Base-by-base conservation (phyloP, 257 asterid species). In the Anisodus tanguticus region DNA sequence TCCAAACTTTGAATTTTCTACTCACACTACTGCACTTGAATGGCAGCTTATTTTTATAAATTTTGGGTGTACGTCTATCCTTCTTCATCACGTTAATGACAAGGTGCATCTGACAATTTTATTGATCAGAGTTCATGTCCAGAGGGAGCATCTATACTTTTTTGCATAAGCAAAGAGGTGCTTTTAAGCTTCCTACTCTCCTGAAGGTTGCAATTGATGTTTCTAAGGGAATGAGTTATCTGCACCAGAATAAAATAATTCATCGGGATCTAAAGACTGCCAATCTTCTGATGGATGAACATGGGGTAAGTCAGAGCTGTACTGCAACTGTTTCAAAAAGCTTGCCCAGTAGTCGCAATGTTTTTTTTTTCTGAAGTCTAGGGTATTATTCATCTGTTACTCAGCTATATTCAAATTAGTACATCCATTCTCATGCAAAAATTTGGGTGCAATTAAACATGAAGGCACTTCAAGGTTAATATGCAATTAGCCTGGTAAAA, bases 191-290 rank as follows among this genome's bases (percentile, higher is more conserved):
- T 85, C 83, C 91, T 83, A 80, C 86, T 41, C 60, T 90, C 53
- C 85, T 90, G 68, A 88, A 84, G 85, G 92, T 90, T 53, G 92
- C 91, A 55, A 85, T 88, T 84, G 92, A 90, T 85, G 88, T 88
- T 82, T 86, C 88, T 45, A 90, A 88, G 71, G 92, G 92, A 76
- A 90, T 90, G 92, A 88, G 87, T 83, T 90, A 90, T 88, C 83
- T 90, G 88, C 92, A 90, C 88, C 92, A 90, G 85, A 89, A 89
- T 77, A 88, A 87, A 45, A 89, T 89, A 82, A 86, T 89, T 71
- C 92, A 89, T 71, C 86, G 92, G 62, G 92, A 89, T 84, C 86
- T 90, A 82, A 90, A 90, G 88, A 88, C 92, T 63, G 92, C 92
- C 72, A 90, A 90, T 87, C 91, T 90, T 83, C 86, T 90, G 83